Base-by-base conservation (phyloP, 495 filamentous ascomycete genomes). In the Tricharina praecox region DNA sequence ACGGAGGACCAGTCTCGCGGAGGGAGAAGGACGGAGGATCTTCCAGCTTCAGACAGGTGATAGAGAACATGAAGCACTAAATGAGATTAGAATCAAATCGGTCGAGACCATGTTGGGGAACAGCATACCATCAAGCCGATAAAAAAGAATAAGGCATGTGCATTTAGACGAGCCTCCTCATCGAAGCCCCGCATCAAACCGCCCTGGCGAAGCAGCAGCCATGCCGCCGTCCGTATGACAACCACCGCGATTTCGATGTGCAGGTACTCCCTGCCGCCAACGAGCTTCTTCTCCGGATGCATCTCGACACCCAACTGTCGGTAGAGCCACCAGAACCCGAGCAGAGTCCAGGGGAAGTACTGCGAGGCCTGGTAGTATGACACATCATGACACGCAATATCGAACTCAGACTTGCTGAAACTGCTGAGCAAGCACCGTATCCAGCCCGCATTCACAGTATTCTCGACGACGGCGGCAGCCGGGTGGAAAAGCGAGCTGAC, bases 21-120 rank as follows among this genome's bases (percentile, higher is more conserved):
- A 58, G 55, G 25, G 55, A 58, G 42, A 58, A 53, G 18, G 47
- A 13, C 16, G 54, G 55, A 0, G 55, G 50, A 24, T 58, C 47
- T 39, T 58, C 55, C 5, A 58, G 51, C 32, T 58, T 58, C 11
- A 58, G 47, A 20, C 42, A 58, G 38, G 55, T 53, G 19, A 58
- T 45, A 10, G 55, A 58, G 42, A 43, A 38, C 2, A 58, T 23
- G 13, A 52, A 53, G 10, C 39, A 40, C 55, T 58, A 7, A 15
- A 47, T 30, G 20, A 23, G 10, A 41, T 53, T 23, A 42, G 38
- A 24, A 43, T 15, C 23, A 8, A 24, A 4, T n/a, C 10, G 15
- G 7, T 11, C 4, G 4, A 32, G 30, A 37, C 2, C 19, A 18
- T 5, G 5, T 15, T 2, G 21, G 24, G 23, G 25, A 19, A 15